A percentile compares a stretch with the other conserved stretches of the same genome.
These are phyloP conservation scores for Saussurea involucrata DNA, from an alignment of 129 eudicot genomes.

Conservation along the genomic window DNA sequence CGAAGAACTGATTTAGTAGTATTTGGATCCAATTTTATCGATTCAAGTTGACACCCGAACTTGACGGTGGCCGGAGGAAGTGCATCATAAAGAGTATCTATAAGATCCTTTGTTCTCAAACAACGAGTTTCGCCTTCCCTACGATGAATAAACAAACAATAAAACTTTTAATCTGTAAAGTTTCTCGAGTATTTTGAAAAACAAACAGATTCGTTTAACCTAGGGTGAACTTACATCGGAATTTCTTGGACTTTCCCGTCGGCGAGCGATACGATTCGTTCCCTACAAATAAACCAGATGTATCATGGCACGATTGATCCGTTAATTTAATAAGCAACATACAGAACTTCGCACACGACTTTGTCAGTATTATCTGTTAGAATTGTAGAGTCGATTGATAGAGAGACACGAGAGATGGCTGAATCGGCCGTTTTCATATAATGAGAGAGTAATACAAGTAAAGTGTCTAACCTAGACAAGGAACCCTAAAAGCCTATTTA, in stretches of 20 bases:
- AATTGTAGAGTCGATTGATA: too few species aligned
- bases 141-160: background rate
- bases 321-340: background rate
- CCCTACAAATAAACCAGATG: constrained; percentile 23
- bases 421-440: too few species aligned
- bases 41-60: constrained; percentile 47
- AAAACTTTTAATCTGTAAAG: background rate
- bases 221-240: constrained; percentile 28
- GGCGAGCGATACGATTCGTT: constrained; percentile 28
- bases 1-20: constrained; percentile 39
- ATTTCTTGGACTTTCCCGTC: constrained; percentile 14
- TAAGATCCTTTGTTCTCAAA: constrained; percentile 52
- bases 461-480: too few species aligned
- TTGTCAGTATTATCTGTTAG: background rate
- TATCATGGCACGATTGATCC: background rate
- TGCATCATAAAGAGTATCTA: constrained; percentile 51
- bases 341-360: background rate
- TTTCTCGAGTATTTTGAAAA: background rate
- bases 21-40: constrained; percentile 33
- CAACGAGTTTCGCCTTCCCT: constrained; percentile 48
- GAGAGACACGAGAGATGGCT: too few species aligned
- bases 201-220: background rate
- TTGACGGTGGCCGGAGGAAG: constrained; percentile 51
- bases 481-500: too few species aligned
- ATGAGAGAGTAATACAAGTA: too few species aligned